Conservation (phyloP, 2,329 filamentous ascomycete species). For the Seiridium cupressi region DNA sequence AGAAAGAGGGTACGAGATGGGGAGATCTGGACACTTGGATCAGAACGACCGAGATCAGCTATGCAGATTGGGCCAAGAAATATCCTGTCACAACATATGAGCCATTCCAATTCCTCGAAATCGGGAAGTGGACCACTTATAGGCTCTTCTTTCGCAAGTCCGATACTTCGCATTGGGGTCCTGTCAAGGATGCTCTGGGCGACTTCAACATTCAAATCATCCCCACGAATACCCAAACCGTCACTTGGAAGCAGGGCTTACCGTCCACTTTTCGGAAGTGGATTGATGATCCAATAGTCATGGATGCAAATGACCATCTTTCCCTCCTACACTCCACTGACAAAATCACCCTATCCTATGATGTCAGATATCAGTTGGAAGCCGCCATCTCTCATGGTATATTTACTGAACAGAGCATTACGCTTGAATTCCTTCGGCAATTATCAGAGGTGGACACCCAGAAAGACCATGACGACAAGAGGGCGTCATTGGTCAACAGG, state of each 20-base stretch:
- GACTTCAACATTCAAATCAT: conserved; percentile 70
- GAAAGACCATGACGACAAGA: background rate
- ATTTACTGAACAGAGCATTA: conserved; percentile 75
- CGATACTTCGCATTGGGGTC: conserved; percentile 30
- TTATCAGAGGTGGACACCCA: conserved; percentile 34
- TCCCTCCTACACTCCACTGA: conserved; percentile 32
- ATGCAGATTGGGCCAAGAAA: conserved; percentile 26
- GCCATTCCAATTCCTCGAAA: conserved; percentile 41
- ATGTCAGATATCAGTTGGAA: conserved; percentile 86
- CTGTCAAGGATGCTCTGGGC: conserved; percentile 53
- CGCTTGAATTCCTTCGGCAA: conserved; percentile 61
- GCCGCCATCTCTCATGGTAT: conserved; percentile 82
- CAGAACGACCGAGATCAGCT: conserved; percentile 44
- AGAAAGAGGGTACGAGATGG: conserved; percentile 33
- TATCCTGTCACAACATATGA: conserved; percentile 38
- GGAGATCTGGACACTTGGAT: conserved; percentile 42
- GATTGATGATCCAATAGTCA: conserved; percentile 30
- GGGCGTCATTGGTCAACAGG: conserved; percentile 30
- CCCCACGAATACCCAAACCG: conserved; percentile 29
- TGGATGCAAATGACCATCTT: conserved; percentile 17
- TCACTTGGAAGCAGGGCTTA: conserved; percentile 36
- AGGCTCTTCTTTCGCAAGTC: conserved; percentile 39
- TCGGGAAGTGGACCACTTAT: conserved; percentile 58
- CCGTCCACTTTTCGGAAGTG: conserved; percentile 38
- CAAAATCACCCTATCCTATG: conserved; percentile 56